A percentile compares a stretch with the other conserved stretches of the same genome.
Evolutionary conservation across 163 green algal genomes (phyloP).

Genomic region (Prototheca wickerhamii): DNA sequence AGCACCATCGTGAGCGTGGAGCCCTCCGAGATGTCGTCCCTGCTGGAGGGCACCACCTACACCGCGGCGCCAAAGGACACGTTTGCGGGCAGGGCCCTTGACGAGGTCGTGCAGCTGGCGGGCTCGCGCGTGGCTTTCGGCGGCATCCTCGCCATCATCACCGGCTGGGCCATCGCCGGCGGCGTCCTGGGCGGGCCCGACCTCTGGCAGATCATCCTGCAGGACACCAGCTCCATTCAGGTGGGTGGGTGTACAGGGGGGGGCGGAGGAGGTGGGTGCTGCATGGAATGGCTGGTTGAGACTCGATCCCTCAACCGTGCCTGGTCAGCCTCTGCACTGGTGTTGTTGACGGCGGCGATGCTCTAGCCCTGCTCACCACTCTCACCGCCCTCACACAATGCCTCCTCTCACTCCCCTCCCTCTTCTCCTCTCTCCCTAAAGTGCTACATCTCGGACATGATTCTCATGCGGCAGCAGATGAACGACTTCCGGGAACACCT

Average conservation of each 20-base stretch:
- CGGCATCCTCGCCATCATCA: slow-evolving; percentile 4
- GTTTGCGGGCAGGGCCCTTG: too few relatives aligned
- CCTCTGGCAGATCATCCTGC: slow-evolving; percentile 16
- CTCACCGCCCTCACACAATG: too few relatives aligned
- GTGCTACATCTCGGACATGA: slow-evolving; percentile 20
- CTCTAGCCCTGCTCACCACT: too few relatives aligned
- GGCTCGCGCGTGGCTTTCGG: slow-evolving; percentile 10
- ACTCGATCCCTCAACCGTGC: too few relatives aligned
- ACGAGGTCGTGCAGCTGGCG: slow-evolving; percentile 8
- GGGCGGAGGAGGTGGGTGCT: too few relatives aligned
- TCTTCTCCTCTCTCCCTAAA: not conserved
- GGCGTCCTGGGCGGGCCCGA: slow-evolving; percentile 6
- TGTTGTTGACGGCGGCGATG: too few relatives aligned
- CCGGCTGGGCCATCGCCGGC: slow-evolving; percentile 14
- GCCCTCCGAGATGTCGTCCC: not conserved
- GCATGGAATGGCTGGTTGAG: too few relatives aligned
- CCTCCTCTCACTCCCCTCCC: too few relatives aligned
- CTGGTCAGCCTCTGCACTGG: too few relatives aligned
- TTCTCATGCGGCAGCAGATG: slow-evolving; percentile 18
- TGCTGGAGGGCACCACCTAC: not conserved
- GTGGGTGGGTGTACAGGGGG: not conserved
- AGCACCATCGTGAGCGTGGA: slow-evolving; percentile 2
- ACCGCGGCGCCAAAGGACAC: not conserved
- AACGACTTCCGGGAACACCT: slow-evolving; percentile 16
- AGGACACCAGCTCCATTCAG: slow-evolving; percentile 10